Percentiles rank a stretch among this genome's conserved stretches.
These are phyloP conservation scores for Penicillium dipodomyicola DNA, from an alignment of 495 filamentous ascomycete species.

Conservation along the genomic window DNA sequence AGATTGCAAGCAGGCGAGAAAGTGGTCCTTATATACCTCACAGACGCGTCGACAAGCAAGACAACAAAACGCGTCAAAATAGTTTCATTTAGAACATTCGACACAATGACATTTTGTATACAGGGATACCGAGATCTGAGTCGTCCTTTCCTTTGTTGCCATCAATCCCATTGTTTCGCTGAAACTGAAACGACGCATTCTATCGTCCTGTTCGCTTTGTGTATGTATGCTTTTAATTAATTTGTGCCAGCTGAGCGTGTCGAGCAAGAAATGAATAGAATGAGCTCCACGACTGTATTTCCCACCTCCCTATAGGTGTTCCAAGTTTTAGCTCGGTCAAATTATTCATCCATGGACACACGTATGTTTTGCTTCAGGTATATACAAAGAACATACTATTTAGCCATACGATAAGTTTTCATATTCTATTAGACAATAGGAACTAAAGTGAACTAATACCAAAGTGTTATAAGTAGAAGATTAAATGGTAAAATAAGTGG, in stretches of 20 bases:
- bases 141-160: slow-evolving; percentile 1
- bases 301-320: not conserved
- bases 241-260: not conserved
- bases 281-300: not conserved
- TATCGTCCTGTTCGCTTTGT: not conserved
- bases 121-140: not conserved
- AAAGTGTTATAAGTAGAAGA: too few relatives aligned
- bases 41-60: not conserved
- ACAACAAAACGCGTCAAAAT: not conserved
- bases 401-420: too few relatives aligned
- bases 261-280: not conserved
- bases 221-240: not conserved
- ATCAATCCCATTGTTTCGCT: not conserved
- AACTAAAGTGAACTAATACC: too few relatives aligned
- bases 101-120: not conserved
- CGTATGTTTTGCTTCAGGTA: not conserved
- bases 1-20: not conserved
- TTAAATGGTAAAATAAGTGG: too few relatives aligned
- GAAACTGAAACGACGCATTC: not conserved
- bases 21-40: not conserved
- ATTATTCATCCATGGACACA: not conserved
- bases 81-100: not conserved
- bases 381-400: too few relatives aligned
- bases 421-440: too few relatives aligned
- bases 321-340: not conserved